Evolutionary conservation across 2,329 filamentous ascomycete species (phyloP).

Genomic region (Aspergillus calidoustus): DNA sequence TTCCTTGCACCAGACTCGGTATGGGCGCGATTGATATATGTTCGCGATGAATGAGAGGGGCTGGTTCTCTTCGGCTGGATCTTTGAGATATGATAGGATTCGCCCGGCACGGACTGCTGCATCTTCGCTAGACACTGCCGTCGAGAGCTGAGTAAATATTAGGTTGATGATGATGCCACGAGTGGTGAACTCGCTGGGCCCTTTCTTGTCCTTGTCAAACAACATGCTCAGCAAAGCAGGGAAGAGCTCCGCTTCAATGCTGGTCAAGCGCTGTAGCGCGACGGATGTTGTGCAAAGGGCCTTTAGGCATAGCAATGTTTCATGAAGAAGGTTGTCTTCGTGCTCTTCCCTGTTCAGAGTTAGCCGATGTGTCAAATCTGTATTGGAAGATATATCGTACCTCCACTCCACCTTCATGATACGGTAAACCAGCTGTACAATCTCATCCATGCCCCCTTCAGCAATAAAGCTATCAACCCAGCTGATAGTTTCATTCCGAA

Average conservation of each 20-base stretch:
- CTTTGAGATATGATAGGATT: conserved; percentile 79
- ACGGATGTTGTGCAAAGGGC: conserved; percentile 89
- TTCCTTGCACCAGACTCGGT: conserved; percentile 93
- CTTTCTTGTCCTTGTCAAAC: conserved; percentile 98
- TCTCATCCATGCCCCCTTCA: conserved; percentile 89
- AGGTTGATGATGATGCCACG: conserved; percentile 87
- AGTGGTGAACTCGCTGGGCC: conserved; percentile 94
- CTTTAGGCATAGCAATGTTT: conserved; percentile 90
- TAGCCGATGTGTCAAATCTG: conserved; percentile 23
- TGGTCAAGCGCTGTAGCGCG: conserved; percentile 78
- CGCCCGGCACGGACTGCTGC: conserved; percentile 66
- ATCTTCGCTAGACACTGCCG: conserved; percentile 65
- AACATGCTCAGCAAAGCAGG: conserved; percentile 85
- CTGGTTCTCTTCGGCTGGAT: conserved; percentile 75
- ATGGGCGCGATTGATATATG: conserved; percentile 85
- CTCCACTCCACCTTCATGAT: conserved; percentile 97
- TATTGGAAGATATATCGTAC: conserved; percentile 53
- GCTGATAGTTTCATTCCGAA: conserved; percentile 91
- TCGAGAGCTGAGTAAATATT: conserved; percentile 84
- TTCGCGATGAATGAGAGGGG: conserved; percentile 86
- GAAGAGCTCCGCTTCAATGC: conserved; percentile 80
- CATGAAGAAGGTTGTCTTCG: conserved; percentile 89
- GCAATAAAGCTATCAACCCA: conserved; percentile 94
- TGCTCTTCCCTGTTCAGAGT: conserved; percentile 76
- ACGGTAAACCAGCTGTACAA: conserved; percentile 83